A percentile compares a stretch with the other conserved stretches of the same genome.
Evolutionary conservation across 352 stramenopile species (phyloP).

Genomic region (Phytophthora europaea): DNA sequence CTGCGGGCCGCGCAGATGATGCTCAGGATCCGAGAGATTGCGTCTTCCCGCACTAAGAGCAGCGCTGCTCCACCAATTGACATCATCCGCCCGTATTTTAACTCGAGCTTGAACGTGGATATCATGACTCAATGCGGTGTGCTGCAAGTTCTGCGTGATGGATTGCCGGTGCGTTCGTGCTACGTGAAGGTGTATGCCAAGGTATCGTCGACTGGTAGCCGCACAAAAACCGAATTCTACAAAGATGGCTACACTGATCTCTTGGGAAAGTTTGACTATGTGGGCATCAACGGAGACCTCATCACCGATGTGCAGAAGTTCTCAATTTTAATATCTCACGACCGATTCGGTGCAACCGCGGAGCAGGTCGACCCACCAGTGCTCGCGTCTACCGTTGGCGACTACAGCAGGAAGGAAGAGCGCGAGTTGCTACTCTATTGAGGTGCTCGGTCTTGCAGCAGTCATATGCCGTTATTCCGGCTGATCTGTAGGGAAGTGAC

Average conservation of each 20-base stretch:
- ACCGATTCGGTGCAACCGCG: slow-evolving; percentile 52
- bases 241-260: slow-evolving; percentile 89
- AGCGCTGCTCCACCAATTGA: slow-evolving; percentile 42
- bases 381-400: slow-evolving; percentile 43
- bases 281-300: slow-evolving; percentile 73
- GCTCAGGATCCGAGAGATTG: slow-evolving; percentile 47
- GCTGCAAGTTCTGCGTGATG: slow-evolving; percentile 59
- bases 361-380: slow-evolving; percentile 56
- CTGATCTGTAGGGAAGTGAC: too few relatives aligned
- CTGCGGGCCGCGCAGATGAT: slow-evolving; percentile 57
- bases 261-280: slow-evolving; percentile 79
- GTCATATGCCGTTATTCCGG: neutral
- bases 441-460: neutral
- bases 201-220: slow-evolving; percentile 19
- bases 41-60: slow-evolving; percentile 34
- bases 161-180: slow-evolving; percentile 51
- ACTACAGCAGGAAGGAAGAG: slow-evolving; percentile 37
- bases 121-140: slow-evolving; percentile 59
- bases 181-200: slow-evolving; percentile 83
- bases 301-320: slow-evolving; percentile 89
- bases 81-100: slow-evolving; percentile 61
- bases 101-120: slow-evolving; percentile 51
- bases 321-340: slow-evolving; percentile 60
- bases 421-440: slow-evolving; percentile 46
- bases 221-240: slow-evolving; percentile 62